Evolutionary conservation across 331 rosid species (phyloP), one percentile per base, ranked within the genome.

Genomic region (Dryas integrifolia): DNA sequence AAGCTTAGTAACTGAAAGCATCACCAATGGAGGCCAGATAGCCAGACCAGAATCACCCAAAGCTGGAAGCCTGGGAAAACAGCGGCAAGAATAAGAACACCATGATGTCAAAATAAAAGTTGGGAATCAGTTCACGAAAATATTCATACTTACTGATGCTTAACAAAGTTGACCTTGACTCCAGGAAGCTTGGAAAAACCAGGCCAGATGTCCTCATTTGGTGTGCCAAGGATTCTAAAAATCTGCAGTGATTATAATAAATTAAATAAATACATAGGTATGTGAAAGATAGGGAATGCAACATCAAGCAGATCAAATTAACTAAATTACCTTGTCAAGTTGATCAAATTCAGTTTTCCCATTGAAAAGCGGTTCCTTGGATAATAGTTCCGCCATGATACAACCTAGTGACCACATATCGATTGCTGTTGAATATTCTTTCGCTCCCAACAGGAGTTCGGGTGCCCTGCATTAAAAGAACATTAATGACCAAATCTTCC

Each of bases 61-160:
- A 92, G 96, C 90, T 87, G 96, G 98, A 91, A 92, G 99, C 99
- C 99, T 92, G 97, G 93, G 96, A 92, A 94, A 92, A 92, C 94
- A 95, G 96, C 78, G 88, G 96, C 87, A 82, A 78, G 81, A 69
- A 86, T 86, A 85, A 89, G 96, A 83, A 82, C 67, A 81, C 76
- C 68, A 49, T 65, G 83, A 76, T 78, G 65, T 77, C 76, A 67
- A 38, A 65, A 73, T 38, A 26, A 63, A 77, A 65, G 70, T 72
- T 10, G 26, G 49, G 15, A 60, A 70, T 67, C 57, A 47, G 58
- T 74, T 72, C 63, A 70, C 53, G 81, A 83, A 75, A 46, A 79
- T 72, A 46, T 75, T 48, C 62, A 80, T 79, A 88, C 98, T 88
- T 85, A 92, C 98, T 89, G 97, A 76, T 92, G 98, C 86, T 92